A percentile compares a stretch with the other conserved stretches of the same genome.
These are phyloP conservation scores for Penicillium sp. DNA, from an alignment of 2,329 filamentous ascomycete genomes.

Conservation along the genomic window DNA sequence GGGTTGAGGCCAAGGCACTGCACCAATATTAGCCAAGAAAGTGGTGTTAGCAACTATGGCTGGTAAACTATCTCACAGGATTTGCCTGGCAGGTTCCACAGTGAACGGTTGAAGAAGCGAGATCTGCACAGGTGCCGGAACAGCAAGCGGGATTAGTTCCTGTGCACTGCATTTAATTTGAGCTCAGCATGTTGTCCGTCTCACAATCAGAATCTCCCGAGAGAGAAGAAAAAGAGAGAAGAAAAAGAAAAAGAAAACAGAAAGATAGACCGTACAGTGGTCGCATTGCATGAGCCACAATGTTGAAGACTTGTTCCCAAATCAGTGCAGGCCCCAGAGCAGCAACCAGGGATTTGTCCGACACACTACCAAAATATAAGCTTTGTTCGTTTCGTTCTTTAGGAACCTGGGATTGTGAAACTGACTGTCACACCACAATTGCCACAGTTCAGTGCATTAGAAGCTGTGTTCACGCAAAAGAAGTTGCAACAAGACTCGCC, in stretches of 20 bases:
- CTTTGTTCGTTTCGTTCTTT: neutral
- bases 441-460: slow-evolving; percentile 12
- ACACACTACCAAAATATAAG: slow-evolving; percentile 1
- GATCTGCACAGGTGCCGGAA: slow-evolving; percentile 16
- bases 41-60: neutral
- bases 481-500: slow-evolving; percentile 17
- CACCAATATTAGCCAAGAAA: neutral
- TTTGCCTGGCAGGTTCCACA: slow-evolving; percentile 14
- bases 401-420: neutral
- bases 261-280: slow-evolving; percentile 11
- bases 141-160: slow-evolving; percentile 19
- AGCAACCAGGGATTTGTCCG: slow-evolving; percentile 18
- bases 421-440: slow-evolving; percentile 12
- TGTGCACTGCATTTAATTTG: slow-evolving; percentile 17
- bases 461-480: slow-evolving; percentile 8
- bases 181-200: too few species aligned
- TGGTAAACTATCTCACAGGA: neutral
- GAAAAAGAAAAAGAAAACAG: too few species aligned
- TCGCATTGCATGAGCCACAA: slow-evolving; percentile 11
- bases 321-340: slow-evolving; percentile 15
- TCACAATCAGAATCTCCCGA: too few species aligned
- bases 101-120: slow-evolving; percentile 8
- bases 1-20: slow-evolving; percentile 14
- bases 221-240: too few species aligned
- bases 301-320: slow-evolving; percentile 2